Conservation (phyloP, 1,284 basidiomycete genomes). For the Austropuccinia psidii region DNA sequence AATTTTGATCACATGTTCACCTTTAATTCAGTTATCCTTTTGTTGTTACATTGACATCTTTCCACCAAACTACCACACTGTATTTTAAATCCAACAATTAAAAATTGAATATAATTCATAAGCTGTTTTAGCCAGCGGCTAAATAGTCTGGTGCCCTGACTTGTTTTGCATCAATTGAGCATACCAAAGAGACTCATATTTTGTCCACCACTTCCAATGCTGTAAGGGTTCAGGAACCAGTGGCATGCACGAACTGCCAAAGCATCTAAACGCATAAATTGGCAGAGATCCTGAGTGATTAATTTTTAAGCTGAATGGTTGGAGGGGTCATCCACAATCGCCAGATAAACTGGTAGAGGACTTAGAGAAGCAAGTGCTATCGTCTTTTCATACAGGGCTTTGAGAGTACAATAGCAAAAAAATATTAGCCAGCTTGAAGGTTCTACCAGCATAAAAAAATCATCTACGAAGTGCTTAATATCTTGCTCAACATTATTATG, state of each 20-base stretch:
- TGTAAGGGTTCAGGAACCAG: slow-evolving; percentile 62
- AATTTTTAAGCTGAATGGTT: slow-evolving; percentile 77
- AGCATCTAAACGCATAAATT: slow-evolving; percentile 91
- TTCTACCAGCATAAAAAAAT: slow-evolving; percentile 43
- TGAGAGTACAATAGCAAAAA: neutral
- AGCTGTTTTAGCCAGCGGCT: slow-evolving; percentile 96
- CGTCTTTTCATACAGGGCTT: slow-evolving; percentile 68
- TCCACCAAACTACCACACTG: too few species aligned
- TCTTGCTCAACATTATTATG: slow-evolving; percentile 76
- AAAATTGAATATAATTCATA: too few species aligned
- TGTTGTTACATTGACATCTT: too few species aligned
- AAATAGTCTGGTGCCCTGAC: slow-evolving; percentile 79
- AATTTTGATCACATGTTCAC: slow-evolving; percentile 72
- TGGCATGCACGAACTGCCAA: slow-evolving; percentile 89
- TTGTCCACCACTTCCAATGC: slow-evolving; percentile 55
- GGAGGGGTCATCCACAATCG: slow-evolving; percentile 66
- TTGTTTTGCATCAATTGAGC: slow-evolving; percentile 90
- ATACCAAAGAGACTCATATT: slow-evolving; percentile 82
- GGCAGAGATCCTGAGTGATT: slow-evolving; percentile 77
- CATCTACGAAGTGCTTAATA: slow-evolving; percentile 63
- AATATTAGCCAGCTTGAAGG: neutral
- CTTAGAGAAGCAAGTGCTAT: slow-evolving; percentile 69
- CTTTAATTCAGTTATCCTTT: too few species aligned
- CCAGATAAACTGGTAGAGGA: slow-evolving; percentile 74
- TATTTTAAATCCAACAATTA: too few species aligned